Percentiles rank a stretch among this genome's conserved stretches.
Conservation (phyloP, 106 monocot species). For the Dendrobium officinale region DNA sequence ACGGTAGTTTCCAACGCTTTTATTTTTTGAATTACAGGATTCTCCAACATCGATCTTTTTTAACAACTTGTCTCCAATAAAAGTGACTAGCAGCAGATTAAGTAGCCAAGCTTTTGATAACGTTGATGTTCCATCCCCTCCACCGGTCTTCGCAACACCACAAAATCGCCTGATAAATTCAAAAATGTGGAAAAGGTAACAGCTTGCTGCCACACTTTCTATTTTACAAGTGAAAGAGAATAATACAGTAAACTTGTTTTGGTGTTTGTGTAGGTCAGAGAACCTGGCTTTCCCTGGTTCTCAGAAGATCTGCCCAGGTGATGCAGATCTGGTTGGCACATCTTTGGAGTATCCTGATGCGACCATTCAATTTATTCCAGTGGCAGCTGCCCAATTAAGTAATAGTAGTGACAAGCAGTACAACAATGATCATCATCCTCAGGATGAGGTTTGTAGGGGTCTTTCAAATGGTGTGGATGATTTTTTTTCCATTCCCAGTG, state of each 20-base stretch:
- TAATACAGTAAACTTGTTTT: neutral
- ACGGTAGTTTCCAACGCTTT: neutral
- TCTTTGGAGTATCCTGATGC: neutral
- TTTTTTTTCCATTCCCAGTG: constrained; percentile 31
- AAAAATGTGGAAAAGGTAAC: constrained; percentile 32
- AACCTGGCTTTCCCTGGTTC: neutral
- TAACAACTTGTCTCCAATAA: constrained; percentile 41
- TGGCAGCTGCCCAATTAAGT: constrained; percentile 5
- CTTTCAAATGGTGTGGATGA: constrained; percentile 28
- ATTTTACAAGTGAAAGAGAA: neutral
- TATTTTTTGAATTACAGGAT: constrained; percentile 25
- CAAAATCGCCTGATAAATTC: constrained; percentile 15
- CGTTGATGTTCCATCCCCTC: constrained; percentile 35
- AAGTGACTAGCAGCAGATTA: constrained; percentile 10
- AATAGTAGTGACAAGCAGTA: constrained; percentile 9
- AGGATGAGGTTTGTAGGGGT: constrained; percentile 21
- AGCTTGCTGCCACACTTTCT: neutral
- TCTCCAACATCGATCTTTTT: constrained; percentile 33
- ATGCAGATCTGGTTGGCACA: neutral
- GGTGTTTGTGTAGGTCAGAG: constrained; percentile 20
- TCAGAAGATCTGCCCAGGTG: constrained; percentile 1
- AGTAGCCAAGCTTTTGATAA: constrained; percentile 15
- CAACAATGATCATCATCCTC: constrained; percentile 3
- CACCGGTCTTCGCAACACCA: constrained; percentile 42
- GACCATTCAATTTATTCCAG: neutral